phyloP scores from a whole-genome alignment of 2,329 filamentous ascomycete genomes.

The Ophiostoma sp. region DNA sequence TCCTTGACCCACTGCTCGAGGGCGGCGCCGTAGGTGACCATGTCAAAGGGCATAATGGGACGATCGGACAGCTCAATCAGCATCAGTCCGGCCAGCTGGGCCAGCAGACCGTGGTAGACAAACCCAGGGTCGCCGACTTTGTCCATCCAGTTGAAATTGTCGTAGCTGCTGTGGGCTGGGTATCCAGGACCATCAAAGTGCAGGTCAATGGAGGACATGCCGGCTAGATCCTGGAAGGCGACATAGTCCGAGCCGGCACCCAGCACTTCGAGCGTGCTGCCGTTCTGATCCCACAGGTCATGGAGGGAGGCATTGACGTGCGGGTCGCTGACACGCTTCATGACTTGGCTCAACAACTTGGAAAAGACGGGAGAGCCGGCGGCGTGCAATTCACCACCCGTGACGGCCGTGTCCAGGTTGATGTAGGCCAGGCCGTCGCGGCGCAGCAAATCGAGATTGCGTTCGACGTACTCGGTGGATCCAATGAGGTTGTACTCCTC shows the following conservation, averaged over 20 bases:
- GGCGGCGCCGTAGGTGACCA: constrained; percentile 68
- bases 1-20: constrained; percentile 62
- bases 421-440: constrained; percentile 80
- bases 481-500: constrained; percentile 92
- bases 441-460: constrained; percentile 71
- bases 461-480: constrained; percentile 92
- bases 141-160: constrained; percentile 85
- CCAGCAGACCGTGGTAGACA: constrained; percentile 74
- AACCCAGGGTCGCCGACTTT: constrained; percentile 80
- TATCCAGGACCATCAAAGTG: constrained; percentile 55
- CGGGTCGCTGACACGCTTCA: constrained; percentile 75
- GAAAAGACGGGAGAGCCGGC: constrained; percentile 79
- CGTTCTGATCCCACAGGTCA: constrained; percentile 70
- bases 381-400: constrained; percentile 72
- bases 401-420: constrained; percentile 83
- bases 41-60: constrained; percentile 78
- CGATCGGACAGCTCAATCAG: constrained; percentile 81
- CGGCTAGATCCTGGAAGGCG: constrained; percentile 87
- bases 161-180: constrained; percentile 82
- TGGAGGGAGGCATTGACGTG: constrained; percentile 69
- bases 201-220: constrained; percentile 84
- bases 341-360: constrained; percentile 67
- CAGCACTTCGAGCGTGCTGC: constrained; percentile 64
- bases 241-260: constrained; percentile 81
- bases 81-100: constrained; percentile 77